Base-by-base conservation (phyloP, 192 early-diverging fungal genomes). In the Hyaloraphidium curvatum region DNA sequence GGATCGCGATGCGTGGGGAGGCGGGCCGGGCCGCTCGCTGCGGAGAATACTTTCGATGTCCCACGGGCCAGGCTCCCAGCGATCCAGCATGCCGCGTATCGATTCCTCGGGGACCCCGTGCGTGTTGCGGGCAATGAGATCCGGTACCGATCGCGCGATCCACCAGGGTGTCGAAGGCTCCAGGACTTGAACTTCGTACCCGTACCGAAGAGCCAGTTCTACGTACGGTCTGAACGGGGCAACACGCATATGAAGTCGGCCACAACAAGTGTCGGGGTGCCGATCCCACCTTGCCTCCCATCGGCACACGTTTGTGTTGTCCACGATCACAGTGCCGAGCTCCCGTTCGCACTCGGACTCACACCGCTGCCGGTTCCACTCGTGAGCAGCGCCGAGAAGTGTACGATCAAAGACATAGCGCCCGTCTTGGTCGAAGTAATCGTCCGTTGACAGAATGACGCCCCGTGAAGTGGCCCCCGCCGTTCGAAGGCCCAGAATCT, bases 241-340 rank as follows among this genome's bases (percentile, higher is more conserved):
- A n/a, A n/a, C n/a, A n/a, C n/a, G n/a, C n/a, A n/a, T n/a, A n/a
- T n/a, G n/a, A n/a, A n/a, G n/a, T n/a, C n/a, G n/a, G n/a, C n/a
- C n/a, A n/a, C n/a, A n/a, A n/a, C n/a, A n/a, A n/a, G n/a, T n/a
- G 1, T 70, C 70, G 50, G 73, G 70, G 67, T 67, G 70, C 28
- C 13, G 40, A 48, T 73, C 73, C 63, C 58, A 68, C n/a, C n/a
- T n/a, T n/a, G n/a, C n/a, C n/a, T n/a, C n/a, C n/a, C n/a, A n/a
- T n/a, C n/a, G n/a, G n/a, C n/a, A n/a, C n/a, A n/a, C n/a, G n/a
- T n/a, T n/a, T n/a, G n/a, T n/a, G n/a, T n/a, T n/a, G n/a, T n/a
- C n/a, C n/a, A n/a, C n/a, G n/a, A n/a, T n/a, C n/a, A n/a, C n/a
- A n/a, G n/a, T n/a, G n/a, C n/a, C n/a, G n/a, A n/a, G n/a, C n/a